These are phyloP conservation scores for Dryadomyces quercus-mongolicae DNA, from an alignment of 2,329 filamentous ascomycete genomes.

Conservation along the genomic window DNA sequence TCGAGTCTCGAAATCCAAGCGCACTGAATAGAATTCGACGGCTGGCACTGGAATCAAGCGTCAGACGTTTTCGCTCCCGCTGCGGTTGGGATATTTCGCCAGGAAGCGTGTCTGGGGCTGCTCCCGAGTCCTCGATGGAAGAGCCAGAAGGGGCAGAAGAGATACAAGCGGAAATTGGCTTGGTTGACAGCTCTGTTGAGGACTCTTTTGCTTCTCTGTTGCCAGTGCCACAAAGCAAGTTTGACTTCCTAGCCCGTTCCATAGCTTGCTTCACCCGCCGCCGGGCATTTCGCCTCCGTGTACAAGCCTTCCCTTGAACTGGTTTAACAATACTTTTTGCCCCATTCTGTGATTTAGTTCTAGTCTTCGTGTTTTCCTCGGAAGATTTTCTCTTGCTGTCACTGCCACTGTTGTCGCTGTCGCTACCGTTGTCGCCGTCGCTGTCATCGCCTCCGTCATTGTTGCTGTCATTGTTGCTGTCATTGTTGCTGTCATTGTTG, in stretches of 20 bases:
- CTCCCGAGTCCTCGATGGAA: not conserved
- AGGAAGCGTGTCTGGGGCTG: not conserved
- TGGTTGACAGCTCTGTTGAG: not conserved
- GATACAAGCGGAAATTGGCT: not conserved
- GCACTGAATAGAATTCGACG: slow-evolving; percentile 60
- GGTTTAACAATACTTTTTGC: not conserved
- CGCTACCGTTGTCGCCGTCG: not conserved
- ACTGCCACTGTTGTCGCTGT: not conserved
- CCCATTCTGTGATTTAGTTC: not conserved
- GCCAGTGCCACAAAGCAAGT: not conserved
- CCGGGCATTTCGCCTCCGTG: slow-evolving; percentile 39
- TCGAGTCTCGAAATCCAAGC: slow-evolving; percentile 56
- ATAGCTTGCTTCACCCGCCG: slow-evolving; percentile 26
- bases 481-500: not conserved
- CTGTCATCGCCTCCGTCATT: slow-evolving; percentile 5
- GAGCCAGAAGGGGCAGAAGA: not conserved
- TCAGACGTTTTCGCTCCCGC: slow-evolving; percentile 15
- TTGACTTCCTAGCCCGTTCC: not conserved
- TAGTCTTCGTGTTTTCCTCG: not conserved
- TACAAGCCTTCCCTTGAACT: slow-evolving; percentile 23
- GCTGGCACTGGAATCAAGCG: slow-evolving; percentile 42
- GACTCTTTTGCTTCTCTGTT: not conserved
- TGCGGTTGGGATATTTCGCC: not conserved
- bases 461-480: slow-evolving; percentile 11
- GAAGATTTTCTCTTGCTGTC: not conserved